These are phyloP conservation scores for Cenococcum geophilum DNA, from an alignment of 495 filamentous ascomycete genomes.

Conservation along the genomic window DNA sequence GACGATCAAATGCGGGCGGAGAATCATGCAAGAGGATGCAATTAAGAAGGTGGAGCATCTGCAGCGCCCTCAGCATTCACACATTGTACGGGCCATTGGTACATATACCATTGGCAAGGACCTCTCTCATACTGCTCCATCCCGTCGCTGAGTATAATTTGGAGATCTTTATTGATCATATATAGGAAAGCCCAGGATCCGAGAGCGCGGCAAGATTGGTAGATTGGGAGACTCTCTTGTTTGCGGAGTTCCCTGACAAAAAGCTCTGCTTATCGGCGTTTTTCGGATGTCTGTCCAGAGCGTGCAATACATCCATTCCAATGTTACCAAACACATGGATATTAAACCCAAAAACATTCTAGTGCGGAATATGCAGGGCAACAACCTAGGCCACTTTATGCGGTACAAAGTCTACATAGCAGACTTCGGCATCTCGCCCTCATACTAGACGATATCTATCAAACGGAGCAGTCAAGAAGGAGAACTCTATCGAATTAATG, in stretches of 20 bases:
- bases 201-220: not conserved
- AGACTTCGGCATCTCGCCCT: constrained; percentile 1
- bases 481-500: too few relatives aligned
- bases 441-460: not conserved
- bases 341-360: constrained; percentile 5
- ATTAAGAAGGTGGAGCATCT: constrained; percentile 2
- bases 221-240: not conserved
- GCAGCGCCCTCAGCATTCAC: not conserved
- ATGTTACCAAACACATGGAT: constrained; percentile 5
- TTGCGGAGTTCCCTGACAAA: not conserved
- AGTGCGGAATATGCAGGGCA: not conserved
- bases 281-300: not conserved
- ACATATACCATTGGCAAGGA: not conserved
- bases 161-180: not conserved
- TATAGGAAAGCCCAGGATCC: too few relatives aligned
- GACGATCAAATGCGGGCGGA: not conserved
- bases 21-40: not conserved
- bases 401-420: not conserved
- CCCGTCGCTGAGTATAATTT: constrained; percentile 4
- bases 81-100: not conserved
- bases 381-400: not conserved
- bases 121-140: constrained; percentile 1
- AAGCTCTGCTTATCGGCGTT: not conserved
- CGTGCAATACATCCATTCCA: not conserved
- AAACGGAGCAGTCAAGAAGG: too few relatives aligned